phyloP scores from a whole-genome alignment of 768 basidiomycete genomes.

The Boletus patriciae region DNA sequence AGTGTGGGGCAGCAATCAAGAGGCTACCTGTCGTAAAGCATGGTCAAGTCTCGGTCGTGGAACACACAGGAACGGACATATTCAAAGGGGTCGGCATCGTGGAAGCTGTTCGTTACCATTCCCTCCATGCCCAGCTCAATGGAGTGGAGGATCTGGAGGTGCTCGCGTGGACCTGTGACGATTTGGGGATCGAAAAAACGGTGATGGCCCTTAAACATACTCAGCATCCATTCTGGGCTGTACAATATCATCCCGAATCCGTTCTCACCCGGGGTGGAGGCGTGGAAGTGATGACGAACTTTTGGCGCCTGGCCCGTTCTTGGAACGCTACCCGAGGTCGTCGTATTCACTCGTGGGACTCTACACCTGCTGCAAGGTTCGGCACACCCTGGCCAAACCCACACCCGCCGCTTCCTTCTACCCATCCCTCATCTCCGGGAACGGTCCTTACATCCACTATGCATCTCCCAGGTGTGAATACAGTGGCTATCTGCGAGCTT shows the following conservation, averaged over 20 bases:
- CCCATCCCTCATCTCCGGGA: slow-evolving; percentile 22
- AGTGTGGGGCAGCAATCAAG: slow-evolving; percentile 60
- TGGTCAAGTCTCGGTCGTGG: slow-evolving; percentile 66
- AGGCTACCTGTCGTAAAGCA: slow-evolving; percentile 72
- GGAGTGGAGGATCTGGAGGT: slow-evolving; percentile 53
- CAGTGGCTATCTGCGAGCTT: slow-evolving; percentile 56
- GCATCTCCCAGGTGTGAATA: slow-evolving; percentile 42
- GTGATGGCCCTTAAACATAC: slow-evolving; percentile 74
- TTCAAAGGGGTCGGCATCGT: slow-evolving; percentile 58
- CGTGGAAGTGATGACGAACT: slow-evolving; percentile 65
- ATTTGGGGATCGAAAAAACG: slow-evolving; percentile 61
- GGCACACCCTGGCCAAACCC: slow-evolving; percentile 61
- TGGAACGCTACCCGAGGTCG: slow-evolving; percentile 52
- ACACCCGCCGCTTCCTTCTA: slow-evolving; percentile 22
- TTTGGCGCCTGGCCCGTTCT: slow-evolving; percentile 64
- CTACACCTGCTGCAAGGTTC: slow-evolving; percentile 35
- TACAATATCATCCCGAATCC: slow-evolving; percentile 90
- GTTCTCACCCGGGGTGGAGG: slow-evolving; percentile 71
- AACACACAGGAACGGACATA: slow-evolving; percentile 57
- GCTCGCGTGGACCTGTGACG: slow-evolving; percentile 74
- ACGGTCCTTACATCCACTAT: slow-evolving; percentile 42
- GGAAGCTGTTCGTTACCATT: slow-evolving; percentile 77
- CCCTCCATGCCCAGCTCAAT: slow-evolving; percentile 60
- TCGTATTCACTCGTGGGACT: slow-evolving; percentile 42
- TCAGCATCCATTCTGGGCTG: slow-evolving; percentile 75